phyloP scores from a whole-genome alignment of 352 stramenopile species.

The Plasmopara halstedii region DNA sequence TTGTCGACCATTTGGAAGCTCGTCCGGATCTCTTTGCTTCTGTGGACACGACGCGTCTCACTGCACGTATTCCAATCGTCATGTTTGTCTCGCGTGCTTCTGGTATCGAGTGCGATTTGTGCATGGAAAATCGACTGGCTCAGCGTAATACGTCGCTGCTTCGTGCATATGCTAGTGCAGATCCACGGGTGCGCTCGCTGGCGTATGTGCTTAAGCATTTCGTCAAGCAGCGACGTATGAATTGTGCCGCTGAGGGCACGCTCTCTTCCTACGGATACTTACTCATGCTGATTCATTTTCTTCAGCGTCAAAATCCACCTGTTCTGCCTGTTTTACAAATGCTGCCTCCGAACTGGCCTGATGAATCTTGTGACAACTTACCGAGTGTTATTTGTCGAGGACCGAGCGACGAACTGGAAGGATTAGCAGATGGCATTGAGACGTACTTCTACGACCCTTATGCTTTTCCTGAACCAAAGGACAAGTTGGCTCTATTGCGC shows the following conservation, averaged over 20 bases:
- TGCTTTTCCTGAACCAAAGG: slow-evolving; percentile 35
- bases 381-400: slow-evolving; percentile 48
- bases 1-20: slow-evolving; percentile 44
- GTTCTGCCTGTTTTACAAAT: slow-evolving; percentile 71
- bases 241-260: slow-evolving; percentile 72
- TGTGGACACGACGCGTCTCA: slow-evolving; percentile 78
- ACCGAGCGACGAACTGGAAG: slow-evolving; percentile 36
- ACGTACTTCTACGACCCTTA: slow-evolving; percentile 84
- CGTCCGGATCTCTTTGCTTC: slow-evolving; percentile 58
- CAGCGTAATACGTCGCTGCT: slow-evolving; percentile 96
- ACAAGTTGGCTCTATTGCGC: slow-evolving; percentile 35
- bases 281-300: slow-evolving; percentile 78
- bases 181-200: slow-evolving; percentile 63
- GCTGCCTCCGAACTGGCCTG: slow-evolving; percentile 47
- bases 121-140: slow-evolving; percentile 95
- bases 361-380: slow-evolving; percentile 23
- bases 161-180: slow-evolving; percentile 84
- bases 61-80: slow-evolving; percentile 96
- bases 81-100: slow-evolving; percentile 90
- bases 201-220: slow-evolving; percentile 82
- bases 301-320: slow-evolving; percentile 64
- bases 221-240: slow-evolving; percentile 77
- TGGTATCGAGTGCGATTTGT: slow-evolving; percentile 72
- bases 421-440: slow-evolving; percentile 33
- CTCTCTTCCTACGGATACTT: slow-evolving; percentile 81